Evolutionary conservation across 768 basidiomycete genomes (phyloP).

Genomic region (Mycena latifolia): DNA sequence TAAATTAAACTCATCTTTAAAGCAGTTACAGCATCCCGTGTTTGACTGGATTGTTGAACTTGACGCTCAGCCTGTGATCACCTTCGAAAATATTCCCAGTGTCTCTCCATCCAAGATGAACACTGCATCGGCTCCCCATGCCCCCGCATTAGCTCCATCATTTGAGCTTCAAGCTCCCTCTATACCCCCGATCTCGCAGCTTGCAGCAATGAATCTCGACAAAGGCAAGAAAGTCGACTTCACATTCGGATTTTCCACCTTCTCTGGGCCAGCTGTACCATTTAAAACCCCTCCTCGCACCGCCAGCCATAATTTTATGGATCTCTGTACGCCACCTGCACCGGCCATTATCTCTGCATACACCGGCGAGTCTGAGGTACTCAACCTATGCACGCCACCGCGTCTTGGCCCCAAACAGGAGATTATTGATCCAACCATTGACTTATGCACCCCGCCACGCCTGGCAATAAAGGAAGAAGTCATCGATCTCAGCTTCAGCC

Average conservation of each 20-base stretch:
- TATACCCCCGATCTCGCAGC: neutral
- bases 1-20: neutral
- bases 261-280: neutral
- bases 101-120: neutral
- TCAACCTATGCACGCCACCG: constrained; percentile 1
- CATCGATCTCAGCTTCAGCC: constrained; percentile 2
- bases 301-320: too few relatives aligned
- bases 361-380: too few relatives aligned
- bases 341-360: neutral
- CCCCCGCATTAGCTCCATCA: too few relatives aligned
- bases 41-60: constrained; percentile 1
- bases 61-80: neutral
- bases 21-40: constrained; percentile 7
- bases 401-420: too few relatives aligned
- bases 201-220: neutral
- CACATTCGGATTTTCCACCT: neutral
- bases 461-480: constrained; percentile 8
- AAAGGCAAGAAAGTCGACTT: neutral
- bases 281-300: constrained; percentile 6
- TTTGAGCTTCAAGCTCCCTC: neutral
- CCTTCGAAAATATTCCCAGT: neutral
- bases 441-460: constrained; percentile 2
- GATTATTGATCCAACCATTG: too few relatives aligned
- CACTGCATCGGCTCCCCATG: too few relatives aligned
- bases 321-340: too few relatives aligned